A percentile compares a stretch with the other conserved stretches of the same genome.
Evolutionary conservation across 2,329 filamentous ascomycete species (phyloP).

Genomic region (Pseudocercospora cruenta): DNA sequence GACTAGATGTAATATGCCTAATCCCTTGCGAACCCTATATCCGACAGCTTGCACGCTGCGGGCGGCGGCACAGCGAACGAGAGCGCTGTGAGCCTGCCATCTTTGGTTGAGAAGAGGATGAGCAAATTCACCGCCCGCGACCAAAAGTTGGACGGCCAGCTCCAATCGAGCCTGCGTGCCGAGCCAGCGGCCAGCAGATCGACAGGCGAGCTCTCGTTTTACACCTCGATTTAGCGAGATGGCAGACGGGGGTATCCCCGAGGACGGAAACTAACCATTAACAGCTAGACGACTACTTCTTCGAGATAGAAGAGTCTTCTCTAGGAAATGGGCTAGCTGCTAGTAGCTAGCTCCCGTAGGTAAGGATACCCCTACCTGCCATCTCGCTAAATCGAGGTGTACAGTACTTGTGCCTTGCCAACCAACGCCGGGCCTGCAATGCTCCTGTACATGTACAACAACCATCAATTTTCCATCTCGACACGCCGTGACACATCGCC

Average conservation of each 20-base stretch:
- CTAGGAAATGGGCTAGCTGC: too few species aligned
- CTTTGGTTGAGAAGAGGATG: not conserved
- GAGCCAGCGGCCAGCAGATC: not conserved
- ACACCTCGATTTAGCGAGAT: too few species aligned
- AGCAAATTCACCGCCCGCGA: not conserved
- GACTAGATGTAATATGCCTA: not conserved
- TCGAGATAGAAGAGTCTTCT: too few species aligned
- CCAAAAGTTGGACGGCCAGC: not conserved
- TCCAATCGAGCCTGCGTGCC: not conserved
- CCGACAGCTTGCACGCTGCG: not conserved
- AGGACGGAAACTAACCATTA: too few species aligned
- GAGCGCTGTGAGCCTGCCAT: not conserved
- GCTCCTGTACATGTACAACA: too few species aligned
- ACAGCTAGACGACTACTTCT: too few species aligned
- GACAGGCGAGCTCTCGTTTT: not conserved
- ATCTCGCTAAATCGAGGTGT: too few species aligned
- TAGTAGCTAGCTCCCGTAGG: too few species aligned
- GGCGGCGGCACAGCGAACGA: not conserved
- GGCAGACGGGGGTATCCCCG: too few species aligned
- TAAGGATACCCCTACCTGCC: too few species aligned
- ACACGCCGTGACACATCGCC: not conserved
- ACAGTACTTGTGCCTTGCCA: too few species aligned
- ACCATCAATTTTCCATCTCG: not conserved
- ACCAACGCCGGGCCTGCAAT: too few species aligned
- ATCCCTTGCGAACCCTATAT: constrained; percentile 4